phyloP scores from a whole-genome alignment of 306 rosid species.

The Adenanthera pavonina region DNA sequence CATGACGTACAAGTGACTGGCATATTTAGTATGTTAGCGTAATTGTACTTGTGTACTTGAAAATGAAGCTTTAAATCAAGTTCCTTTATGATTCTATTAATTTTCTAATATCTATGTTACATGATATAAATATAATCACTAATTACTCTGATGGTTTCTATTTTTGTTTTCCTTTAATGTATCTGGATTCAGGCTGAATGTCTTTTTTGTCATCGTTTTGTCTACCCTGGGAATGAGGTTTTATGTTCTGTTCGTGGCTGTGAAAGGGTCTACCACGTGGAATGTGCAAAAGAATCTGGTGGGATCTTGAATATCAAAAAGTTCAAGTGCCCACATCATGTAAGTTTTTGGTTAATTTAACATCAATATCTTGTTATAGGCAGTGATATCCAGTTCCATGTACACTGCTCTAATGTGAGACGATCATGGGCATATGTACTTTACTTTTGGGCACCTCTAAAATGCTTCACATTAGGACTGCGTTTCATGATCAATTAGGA shows the following conservation, averaged over 20 bases:
- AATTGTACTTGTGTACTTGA: neutral
- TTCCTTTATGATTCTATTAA: neutral
- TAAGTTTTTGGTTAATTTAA: constrained; percentile 41
- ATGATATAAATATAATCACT: neutral
- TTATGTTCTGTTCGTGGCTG: constrained; percentile 78
- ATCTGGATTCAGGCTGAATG: constrained; percentile 64
- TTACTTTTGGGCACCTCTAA: neutral
- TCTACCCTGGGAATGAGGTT: constrained; percentile 61
- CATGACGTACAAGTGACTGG: neutral
- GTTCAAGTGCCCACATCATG: constrained; percentile 95
- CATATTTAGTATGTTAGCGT: neutral
- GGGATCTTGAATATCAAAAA: constrained; percentile 55
- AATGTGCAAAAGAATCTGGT: constrained; percentile 62
- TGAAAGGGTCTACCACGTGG: constrained; percentile 58
- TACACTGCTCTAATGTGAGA: neutral
- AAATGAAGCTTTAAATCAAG: constrained; percentile 7
- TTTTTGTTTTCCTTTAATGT: neutral
- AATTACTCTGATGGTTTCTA: neutral
- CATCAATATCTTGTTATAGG: neutral
- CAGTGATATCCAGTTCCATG: constrained; percentile 2
- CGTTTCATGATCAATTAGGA: neutral
- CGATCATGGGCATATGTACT: neutral
- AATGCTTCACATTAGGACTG: constrained; percentile 1
- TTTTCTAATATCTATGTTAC: neutral
- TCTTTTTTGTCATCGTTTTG: constrained; percentile 50